These are phyloP conservation scores for Cymbopogon citratus DNA, from an alignment of 176 grass and related monocot genomes.

Conservation along the genomic window DNA sequence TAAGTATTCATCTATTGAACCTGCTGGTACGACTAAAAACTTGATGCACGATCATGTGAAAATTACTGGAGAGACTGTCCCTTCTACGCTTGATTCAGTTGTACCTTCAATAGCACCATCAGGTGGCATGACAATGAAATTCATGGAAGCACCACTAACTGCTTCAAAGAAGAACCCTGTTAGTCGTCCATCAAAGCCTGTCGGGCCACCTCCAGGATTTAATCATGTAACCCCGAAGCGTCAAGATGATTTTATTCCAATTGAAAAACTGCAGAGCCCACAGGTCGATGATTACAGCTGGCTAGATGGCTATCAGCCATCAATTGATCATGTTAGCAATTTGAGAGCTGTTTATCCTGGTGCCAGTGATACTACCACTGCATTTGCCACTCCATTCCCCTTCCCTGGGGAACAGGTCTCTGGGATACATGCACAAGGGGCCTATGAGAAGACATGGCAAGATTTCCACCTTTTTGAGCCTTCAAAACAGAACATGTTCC, in stretches of 20 bases:
- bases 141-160: constrained; percentile 32
- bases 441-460: constrained; percentile 56
- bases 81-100: constrained; percentile 47
- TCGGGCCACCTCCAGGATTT: constrained; percentile 87
- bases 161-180: constrained; percentile 67
- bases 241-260: constrained; percentile 43
- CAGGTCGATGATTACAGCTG: constrained; percentile 70
- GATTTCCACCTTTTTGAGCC: constrained; percentile 90
- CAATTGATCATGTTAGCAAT: constrained; percentile 31
- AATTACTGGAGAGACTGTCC: constrained; percentile 33
- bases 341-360: constrained; percentile 32
- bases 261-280: constrained; percentile 31
- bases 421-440: constrained; percentile 9
- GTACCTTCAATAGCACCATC: constrained; percentile 33
- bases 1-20: constrained; percentile 30
- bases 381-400: constrained; percentile 50
- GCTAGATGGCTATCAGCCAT: constrained; percentile 53
- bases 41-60: constrained; percentile 35
- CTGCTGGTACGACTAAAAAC: constrained; percentile 16
- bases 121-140: constrained; percentile 34
- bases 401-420: constrained; percentile 54
- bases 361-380: constrained; percentile 24
- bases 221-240: constrained; percentile 45
- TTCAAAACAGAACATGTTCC: constrained; percentile 42
- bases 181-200: constrained; percentile 61